Evolutionary conservation across 2,329 filamentous ascomycete genomes (phyloP).

Genomic region (Teratosphaeria destructans): DNA sequence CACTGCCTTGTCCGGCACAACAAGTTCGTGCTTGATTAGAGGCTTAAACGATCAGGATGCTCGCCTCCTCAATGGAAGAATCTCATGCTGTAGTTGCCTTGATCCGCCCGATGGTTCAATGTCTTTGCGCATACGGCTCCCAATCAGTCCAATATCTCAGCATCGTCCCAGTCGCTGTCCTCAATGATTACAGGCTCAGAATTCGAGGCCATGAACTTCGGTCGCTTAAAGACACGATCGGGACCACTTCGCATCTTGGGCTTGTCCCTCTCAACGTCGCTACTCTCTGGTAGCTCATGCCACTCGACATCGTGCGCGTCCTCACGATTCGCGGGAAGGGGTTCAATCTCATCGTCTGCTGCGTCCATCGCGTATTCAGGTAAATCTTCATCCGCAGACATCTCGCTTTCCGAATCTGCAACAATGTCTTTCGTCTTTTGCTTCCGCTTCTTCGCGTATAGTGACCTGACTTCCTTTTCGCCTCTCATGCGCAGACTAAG

Average conservation of each 20-base stretch:
- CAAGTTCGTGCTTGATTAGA: too few species aligned
- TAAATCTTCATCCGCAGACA: background rate
- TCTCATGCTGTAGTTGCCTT: too few species aligned
- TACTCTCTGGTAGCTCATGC: slow-evolving; percentile 24
- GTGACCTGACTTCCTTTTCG: slow-evolving; percentile 55
- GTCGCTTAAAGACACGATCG: slow-evolving; percentile 3
- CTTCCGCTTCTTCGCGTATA: slow-evolving; percentile 41
- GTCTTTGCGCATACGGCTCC: background rate
- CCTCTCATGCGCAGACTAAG: slow-evolving; percentile 59
- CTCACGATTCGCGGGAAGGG: slow-evolving; percentile 8
- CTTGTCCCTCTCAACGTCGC: slow-evolving; percentile 20
- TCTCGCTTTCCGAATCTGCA: background rate
- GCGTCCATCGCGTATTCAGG: slow-evolving; percentile 5
- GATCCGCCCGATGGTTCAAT: background rate
- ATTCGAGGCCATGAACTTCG: slow-evolving; percentile 1
- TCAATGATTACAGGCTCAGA: slow-evolving; percentile 34
- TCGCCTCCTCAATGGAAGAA: too few species aligned
- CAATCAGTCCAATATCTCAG: slow-evolving; percentile 21
- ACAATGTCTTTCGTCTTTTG: slow-evolving; percentile 7
- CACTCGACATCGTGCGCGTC: slow-evolving; percentile 13
- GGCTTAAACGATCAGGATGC: too few species aligned
- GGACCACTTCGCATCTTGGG: slow-evolving; percentile 13
- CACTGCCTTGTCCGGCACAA: too few species aligned
- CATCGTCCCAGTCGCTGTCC: slow-evolving; percentile 46
- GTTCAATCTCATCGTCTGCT: slow-evolving; percentile 12